Conservation (phyloP, 169 alveolate genomes). For the Plasmodium relictum region DNA sequence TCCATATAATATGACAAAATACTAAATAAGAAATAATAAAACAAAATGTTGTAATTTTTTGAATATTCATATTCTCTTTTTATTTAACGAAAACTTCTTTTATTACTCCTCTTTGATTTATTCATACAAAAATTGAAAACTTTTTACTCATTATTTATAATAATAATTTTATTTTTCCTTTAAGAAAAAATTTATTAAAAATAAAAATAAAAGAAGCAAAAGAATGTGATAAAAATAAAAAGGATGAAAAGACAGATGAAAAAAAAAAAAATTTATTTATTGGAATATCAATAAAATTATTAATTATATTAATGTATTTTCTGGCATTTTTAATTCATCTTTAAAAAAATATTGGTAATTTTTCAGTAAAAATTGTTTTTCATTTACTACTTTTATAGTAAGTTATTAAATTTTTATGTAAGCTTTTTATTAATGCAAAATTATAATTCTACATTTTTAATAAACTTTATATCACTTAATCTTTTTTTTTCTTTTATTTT, state of each 20-base stretch:
- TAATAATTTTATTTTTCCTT: neutral
- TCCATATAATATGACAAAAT: slow-evolving; percentile 72
- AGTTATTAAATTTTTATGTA: too few species aligned
- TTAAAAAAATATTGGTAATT: too few species aligned
- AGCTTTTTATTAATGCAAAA: too few species aligned
- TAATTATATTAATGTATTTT: neutral
- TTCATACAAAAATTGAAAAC: slow-evolving; percentile 11
- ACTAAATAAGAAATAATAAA: slow-evolving; percentile 50
- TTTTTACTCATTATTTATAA: slow-evolving; percentile 8
- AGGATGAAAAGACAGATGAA: neutral
- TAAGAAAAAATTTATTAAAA: neutral
- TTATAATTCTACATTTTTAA: too few species aligned
- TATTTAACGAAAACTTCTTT: neutral
- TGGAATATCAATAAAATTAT: neutral
- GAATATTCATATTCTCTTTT: slow-evolving; percentile 33
- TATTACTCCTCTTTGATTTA: slow-evolving; percentile 15
- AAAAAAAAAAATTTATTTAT: neutral
- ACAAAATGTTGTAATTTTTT: slow-evolving; percentile 30
- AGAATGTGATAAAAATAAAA: neutral
- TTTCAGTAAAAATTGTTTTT: too few species aligned
- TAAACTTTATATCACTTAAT: too few species aligned
- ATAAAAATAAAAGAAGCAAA: neutral
- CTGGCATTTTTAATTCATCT: too few species aligned
- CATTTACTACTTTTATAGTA: too few species aligned
- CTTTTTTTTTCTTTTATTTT: too few species aligned